A percentile compares a stretch with the other conserved stretches of the same genome.
Conservation (phyloP, 148 eudicot species). For the Rhododendron kiyosumense region DNA sequence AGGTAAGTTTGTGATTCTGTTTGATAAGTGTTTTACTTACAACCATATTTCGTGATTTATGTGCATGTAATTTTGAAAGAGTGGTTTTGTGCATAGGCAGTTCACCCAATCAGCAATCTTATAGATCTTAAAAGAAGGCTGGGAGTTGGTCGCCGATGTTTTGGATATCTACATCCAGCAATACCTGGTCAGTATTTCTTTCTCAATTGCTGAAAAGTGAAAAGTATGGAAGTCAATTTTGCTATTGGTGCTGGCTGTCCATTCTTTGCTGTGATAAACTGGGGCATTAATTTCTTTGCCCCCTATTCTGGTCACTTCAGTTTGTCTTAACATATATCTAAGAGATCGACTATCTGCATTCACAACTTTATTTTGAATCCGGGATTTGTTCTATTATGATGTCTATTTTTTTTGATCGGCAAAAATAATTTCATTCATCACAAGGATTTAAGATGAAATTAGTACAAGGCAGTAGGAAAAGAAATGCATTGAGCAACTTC, state of each 20-base stretch:
- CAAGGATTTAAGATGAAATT: no score
- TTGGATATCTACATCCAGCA: conserved; percentile 93
- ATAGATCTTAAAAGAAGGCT: conserved; percentile 93
- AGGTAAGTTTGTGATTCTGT: conserved; percentile 40
- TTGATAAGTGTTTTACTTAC: conserved; percentile 1
- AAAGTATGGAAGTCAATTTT: background rate
- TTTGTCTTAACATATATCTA: background rate
- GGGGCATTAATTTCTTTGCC: background rate
- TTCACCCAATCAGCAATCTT: conserved; percentile 93
- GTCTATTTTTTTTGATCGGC: background rate
- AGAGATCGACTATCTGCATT: background rate
- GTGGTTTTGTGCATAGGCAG: conserved; percentile 61
- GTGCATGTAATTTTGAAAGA: conserved; percentile 15
- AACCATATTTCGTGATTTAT: conserved; percentile 2
- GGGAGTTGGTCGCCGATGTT: conserved; percentile 91
- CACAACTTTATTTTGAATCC: background rate
- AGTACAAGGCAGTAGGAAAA: no score
- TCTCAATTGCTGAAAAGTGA: background rate
- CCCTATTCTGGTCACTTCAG: background rate
- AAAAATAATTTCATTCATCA: no score
- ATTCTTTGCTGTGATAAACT: background rate
- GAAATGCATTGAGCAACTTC: no score
- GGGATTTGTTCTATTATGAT: background rate
- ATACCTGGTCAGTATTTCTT: conserved; percentile 70
- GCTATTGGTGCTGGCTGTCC: background rate